Conservation (phyloP, 805 yeast genomes). For the Spathaspora sp. region DNA sequence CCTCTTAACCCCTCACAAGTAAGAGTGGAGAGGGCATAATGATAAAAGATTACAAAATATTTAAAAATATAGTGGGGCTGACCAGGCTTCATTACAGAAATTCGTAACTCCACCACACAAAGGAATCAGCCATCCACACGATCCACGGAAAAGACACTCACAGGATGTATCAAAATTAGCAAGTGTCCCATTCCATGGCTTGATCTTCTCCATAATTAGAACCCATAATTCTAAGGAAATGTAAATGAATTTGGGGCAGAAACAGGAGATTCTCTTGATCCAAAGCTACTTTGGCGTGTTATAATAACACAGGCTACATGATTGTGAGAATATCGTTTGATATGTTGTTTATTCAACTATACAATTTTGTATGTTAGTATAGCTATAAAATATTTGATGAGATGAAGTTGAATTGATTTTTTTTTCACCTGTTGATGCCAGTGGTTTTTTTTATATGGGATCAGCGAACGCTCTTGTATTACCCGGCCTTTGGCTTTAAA, state of each 20-base stretch:
- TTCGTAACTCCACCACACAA: slow-evolving; percentile 8
- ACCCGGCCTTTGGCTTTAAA: background rate
- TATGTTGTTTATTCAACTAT: background rate
- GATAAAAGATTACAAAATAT: background rate
- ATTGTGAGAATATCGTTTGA: background rate
- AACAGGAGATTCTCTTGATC: slow-evolving; percentile 43
- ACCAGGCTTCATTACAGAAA: slow-evolving; percentile 9
- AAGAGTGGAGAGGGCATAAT: background rate
- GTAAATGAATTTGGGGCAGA: slow-evolving; percentile 56
- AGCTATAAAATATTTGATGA: background rate
- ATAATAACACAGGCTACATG: background rate
- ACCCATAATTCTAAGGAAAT: slow-evolving; percentile 52
- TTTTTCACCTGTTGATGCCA: background rate
- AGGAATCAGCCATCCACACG: slow-evolving; percentile 36
- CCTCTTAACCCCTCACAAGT: background rate
- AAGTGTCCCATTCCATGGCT: slow-evolving; percentile 39
- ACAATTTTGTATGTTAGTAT: background rate
- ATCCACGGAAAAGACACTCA: slow-evolving; percentile 36
- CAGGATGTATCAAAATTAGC: slow-evolving; percentile 49
- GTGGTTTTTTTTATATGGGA: background rate
- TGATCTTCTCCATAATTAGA: slow-evolving; percentile 59
- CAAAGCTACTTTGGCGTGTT: slow-evolving; percentile 1
- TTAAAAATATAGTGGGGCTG: slow-evolving; percentile 15
- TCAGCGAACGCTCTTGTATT: background rate
- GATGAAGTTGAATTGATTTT: background rate